Conservation (phyloP, 2,329 filamentous ascomycete species). For the Fonsecaea nubica region DNA sequence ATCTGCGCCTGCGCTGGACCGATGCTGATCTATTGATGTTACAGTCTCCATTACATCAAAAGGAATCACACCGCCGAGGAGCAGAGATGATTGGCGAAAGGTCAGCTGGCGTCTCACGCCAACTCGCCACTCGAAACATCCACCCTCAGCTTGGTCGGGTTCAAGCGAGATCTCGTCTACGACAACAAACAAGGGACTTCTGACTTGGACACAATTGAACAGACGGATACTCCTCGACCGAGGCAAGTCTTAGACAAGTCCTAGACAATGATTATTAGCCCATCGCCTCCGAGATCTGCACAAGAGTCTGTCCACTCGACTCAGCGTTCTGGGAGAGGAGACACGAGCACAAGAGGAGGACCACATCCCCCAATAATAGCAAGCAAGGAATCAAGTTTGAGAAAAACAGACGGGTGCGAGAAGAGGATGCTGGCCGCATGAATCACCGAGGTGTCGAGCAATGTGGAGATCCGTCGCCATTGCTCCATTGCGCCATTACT, state of each 20-base stretch:
- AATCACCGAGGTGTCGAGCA: not conserved
- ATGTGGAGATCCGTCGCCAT: not conserved
- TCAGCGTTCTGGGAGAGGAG: not conserved
- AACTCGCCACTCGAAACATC: constrained; percentile 2
- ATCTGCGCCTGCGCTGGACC: no score
- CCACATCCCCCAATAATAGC: not conserved
- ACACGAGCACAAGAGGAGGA: not conserved
- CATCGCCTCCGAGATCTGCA: not conserved
- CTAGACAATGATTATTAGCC: not conserved
- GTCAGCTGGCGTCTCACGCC: constrained; percentile 1
- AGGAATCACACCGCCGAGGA: not conserved
- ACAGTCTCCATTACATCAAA: not conserved
- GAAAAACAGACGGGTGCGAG: not conserved
- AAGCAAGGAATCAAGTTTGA: not conserved
- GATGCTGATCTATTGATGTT: not conserved
- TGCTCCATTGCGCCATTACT: not conserved
- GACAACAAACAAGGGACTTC: not conserved
- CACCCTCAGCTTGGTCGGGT: not conserved
- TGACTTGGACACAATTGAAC: not conserved
- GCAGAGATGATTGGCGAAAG: not conserved
- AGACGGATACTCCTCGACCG: not conserved
- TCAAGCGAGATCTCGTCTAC: constrained; percentile 1
- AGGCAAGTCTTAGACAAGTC: not conserved
- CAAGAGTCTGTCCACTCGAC: not conserved
- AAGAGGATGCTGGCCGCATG: not conserved